Evolutionary conservation across 2,329 filamentous ascomycete species (phyloP), one percentile per base, ranked within the genome.

Genomic region (Colletotrichum scovillei): DNA sequence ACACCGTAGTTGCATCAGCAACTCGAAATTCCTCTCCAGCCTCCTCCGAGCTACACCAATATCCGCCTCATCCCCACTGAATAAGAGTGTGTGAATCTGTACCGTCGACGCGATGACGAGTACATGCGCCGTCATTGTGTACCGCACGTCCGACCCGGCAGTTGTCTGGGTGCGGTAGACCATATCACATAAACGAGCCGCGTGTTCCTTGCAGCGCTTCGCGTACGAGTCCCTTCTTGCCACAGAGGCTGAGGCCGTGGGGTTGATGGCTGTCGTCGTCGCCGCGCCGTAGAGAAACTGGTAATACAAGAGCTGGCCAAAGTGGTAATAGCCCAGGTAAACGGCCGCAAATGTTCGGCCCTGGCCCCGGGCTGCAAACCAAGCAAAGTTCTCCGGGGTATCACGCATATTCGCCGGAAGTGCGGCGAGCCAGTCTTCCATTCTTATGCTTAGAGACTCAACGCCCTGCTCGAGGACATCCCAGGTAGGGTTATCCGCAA

Each of bases 251-350:
- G 55, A 65, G 14, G 66, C 66, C 52, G 73, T 57, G 2, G 72
- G 72, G 19, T 72, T 70, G 35, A 71, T 71, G 62, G 71, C 71
- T 35, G 71, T 73, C n/a, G 71, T 74, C 79, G 42, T 63, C 62
- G 26, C 74, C 49, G 63, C 75, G n/a, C 69, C 66, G 26, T 79
- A 76, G 1, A 87, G 79, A 74, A 85, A 87, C 63, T 84, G 84
- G 72, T 87, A 87, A 75, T 84, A 86, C 6, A 88, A 80, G n/a
- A 87, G 79, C 65, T 86, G 83, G 4, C 82, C 80, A 72, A 84
- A 86, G 75, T 87, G 82, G 63, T 87, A 84, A 63, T 86, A 87
- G 1, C 85, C 84, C 4, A 88, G 75, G 71, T 87, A 84, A 2
- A 88, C 79, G 1, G 84, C 84, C 0, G 84, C 82, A 57, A 86